phyloP scores from a whole-genome alignment of 805 yeast genomes.

The Zygotorulaspora sp. region DNA sequence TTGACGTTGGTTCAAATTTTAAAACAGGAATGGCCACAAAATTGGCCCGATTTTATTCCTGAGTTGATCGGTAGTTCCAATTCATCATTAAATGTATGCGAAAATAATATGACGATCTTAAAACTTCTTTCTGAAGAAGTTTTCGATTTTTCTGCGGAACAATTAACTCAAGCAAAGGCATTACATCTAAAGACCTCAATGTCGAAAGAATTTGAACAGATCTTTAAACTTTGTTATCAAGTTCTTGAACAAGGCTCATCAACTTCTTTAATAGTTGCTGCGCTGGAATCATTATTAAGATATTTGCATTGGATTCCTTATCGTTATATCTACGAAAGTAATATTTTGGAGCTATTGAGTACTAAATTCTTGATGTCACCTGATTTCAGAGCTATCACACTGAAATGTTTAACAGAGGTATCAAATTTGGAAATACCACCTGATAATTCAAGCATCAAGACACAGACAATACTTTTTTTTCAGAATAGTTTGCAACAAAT shows the following conservation, averaged over 20 bases:
- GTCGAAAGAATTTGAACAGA: constrained; percentile 87
- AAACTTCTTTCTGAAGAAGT: constrained; percentile 91
- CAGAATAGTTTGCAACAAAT: constrained; percentile 69
- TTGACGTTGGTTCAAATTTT: constrained; percentile 88
- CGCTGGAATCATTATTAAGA: constrained; percentile 74
- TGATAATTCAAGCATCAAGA: constrained; percentile 38
- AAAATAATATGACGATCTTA: constrained; percentile 92
- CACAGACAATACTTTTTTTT: constrained; percentile 64
- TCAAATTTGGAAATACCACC: constrained; percentile 60
- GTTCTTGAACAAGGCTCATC: constrained; percentile 86
- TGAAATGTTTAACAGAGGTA: constrained; percentile 92
- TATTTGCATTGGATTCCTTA: constrained; percentile 94
- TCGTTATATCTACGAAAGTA: constrained; percentile 85
- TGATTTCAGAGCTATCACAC: constrained; percentile 76
- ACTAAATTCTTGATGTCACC: constrained; percentile 71
- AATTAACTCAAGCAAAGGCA: constrained; percentile 94
- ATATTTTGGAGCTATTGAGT: constrained; percentile 65
- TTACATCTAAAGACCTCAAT: constrained; percentile 74
- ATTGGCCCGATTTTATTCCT: constrained; percentile 96
- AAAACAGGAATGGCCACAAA: constrained; percentile 98
- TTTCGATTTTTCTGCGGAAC: constrained; percentile 91
- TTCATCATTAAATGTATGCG: constrained; percentile 88
- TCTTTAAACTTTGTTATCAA: constrained; percentile 88
- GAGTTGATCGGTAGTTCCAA: constrained; percentile 83
- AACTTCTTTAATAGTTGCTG: constrained; percentile 76